These are phyloP conservation scores for Phytophthora litchii DNA, from an alignment of 352 stramenopile genomes.

Conservation along the genomic window DNA sequence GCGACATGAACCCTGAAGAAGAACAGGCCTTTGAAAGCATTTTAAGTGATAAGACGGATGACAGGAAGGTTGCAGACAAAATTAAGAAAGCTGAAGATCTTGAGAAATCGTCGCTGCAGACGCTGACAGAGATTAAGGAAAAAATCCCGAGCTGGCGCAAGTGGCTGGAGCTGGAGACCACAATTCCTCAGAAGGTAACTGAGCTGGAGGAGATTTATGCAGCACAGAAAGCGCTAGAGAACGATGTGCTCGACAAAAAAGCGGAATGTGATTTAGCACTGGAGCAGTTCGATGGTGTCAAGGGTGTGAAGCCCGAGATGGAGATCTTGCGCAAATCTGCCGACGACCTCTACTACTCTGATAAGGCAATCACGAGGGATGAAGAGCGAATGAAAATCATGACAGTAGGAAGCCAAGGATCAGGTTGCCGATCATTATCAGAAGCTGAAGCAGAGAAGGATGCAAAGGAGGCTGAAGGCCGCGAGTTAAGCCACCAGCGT, in stretches of 20 bases:
- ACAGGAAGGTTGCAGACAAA: slow-evolving; percentile 77
- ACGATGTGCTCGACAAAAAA: slow-evolving; percentile 62
- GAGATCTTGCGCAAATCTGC: slow-evolving; percentile 31
- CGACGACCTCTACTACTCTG: slow-evolving; percentile 42
- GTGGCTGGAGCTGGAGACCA: slow-evolving; percentile 55
- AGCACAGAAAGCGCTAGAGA: slow-evolving; percentile 49
- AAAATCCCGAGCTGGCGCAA: slow-evolving; percentile 76
- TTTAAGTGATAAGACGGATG: slow-evolving; percentile 79
- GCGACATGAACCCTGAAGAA: slow-evolving; percentile 63
- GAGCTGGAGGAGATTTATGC: slow-evolving; percentile 59
- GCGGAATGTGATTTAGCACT: slow-evolving; percentile 13
- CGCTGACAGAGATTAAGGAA: slow-evolving; percentile 61
- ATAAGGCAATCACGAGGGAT: slow-evolving; percentile 38
- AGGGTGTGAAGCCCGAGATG: slow-evolving; percentile 43
- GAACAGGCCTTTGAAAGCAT: slow-evolving; percentile 61
- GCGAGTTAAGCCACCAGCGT: slow-evolving; percentile 56
- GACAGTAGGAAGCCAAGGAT: slow-evolving; percentile 41
- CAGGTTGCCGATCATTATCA: slow-evolving; percentile 38
- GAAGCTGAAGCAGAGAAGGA: slow-evolving; percentile 54
- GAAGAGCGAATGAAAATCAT: slow-evolving; percentile 40
- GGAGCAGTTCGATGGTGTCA: slow-evolving; percentile 42
- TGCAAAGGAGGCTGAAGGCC: slow-evolving; percentile 51
- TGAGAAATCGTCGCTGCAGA: slow-evolving; percentile 52
- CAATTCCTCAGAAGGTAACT: slow-evolving; percentile 50
- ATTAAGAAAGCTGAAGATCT: slow-evolving; percentile 67